A percentile compares a stretch with the other conserved stretches of the same genome.
These are phyloP conservation scores for Bryoerythrophyllum caledonicum DNA, from an alignment of 225 moss, liverwort and hornwort genomes.

Conservation along the genomic window DNA sequence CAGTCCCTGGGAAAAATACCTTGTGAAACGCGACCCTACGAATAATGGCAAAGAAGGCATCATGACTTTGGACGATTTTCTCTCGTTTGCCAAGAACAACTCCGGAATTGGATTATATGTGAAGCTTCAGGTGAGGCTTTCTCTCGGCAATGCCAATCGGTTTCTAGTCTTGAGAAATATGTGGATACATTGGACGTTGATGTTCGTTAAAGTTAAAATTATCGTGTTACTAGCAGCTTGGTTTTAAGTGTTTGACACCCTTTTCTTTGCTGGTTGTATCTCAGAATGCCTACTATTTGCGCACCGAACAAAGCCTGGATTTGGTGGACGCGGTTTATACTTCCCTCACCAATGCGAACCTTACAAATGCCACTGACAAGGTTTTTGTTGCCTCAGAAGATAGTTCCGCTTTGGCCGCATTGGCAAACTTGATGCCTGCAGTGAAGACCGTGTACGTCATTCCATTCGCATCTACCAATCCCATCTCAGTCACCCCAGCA, in stretches of 20 bases:
- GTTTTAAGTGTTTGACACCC: background rate
- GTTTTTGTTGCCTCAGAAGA: constrained; percentile 77
- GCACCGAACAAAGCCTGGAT: constrained; percentile 49
- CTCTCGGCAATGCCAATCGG: background rate
- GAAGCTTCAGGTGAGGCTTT: constrained; percentile 39
- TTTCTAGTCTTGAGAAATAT: background rate
- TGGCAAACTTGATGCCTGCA: constrained; percentile 46
- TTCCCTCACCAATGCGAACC: constrained; percentile 61
- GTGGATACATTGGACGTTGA: too few species aligned
- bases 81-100: constrained; percentile 48
- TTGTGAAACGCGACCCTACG: constrained; percentile 30
- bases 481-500: constrained; percentile 31
- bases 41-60: constrained; percentile 34
- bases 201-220: too few species aligned
- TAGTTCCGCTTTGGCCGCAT: constrained; percentile 73
- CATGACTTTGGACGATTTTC: constrained; percentile 51
- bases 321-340: constrained; percentile 71
- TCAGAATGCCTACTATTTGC: constrained; percentile 83
- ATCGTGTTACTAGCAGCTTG: too few species aligned
- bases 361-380: constrained; percentile 55
- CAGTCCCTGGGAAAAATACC: constrained; percentile 40
- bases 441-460: constrained; percentile 65
- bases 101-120: constrained; percentile 49
- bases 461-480: background rate
- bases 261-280: constrained; percentile 4